These are phyloP conservation scores for Myxozyma neotropica DNA, from an alignment of 805 yeast genomes.

Conservation along the genomic window DNA sequence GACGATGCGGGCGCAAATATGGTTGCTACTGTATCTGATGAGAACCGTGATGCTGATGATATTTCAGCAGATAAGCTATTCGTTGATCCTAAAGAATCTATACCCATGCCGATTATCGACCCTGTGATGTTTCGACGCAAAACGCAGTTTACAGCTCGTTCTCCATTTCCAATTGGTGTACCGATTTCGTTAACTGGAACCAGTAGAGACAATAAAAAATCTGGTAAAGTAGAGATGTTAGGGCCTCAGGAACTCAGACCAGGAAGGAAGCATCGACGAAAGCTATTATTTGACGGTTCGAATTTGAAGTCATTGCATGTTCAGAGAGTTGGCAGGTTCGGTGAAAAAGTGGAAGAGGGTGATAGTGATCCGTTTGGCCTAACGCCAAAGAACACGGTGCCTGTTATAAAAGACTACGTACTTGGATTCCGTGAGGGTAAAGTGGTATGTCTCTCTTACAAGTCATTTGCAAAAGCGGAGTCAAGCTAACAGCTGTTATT, in stretches of 20 bases:
- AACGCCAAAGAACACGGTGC: conserved; percentile 21
- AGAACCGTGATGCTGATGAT: neutral
- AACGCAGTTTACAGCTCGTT: conserved; percentile 16
- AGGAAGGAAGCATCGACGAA: conserved; percentile 15
- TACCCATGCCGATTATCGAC: neutral
- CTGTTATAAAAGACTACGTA: conserved; percentile 21
- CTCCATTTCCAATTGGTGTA: conserved; percentile 19
- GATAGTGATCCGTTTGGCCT: conserved; percentile 23
- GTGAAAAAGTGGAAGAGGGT: conserved; percentile 8
- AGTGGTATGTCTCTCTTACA: conserved; percentile 11
- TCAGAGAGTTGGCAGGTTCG: conserved; percentile 18
- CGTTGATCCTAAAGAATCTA: neutral
- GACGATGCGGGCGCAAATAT: neutral
- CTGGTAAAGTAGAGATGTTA: neutral
- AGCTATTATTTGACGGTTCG: conserved; percentile 17
- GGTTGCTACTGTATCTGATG: neutral
- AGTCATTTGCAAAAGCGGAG: neutral
- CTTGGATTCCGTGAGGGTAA: conserved; percentile 30
- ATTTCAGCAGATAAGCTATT: neutral
- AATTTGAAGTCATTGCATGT: conserved; percentile 24
- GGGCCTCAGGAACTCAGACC: neutral
- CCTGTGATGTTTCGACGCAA: conserved; percentile 12
- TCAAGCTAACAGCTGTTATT: neutral
- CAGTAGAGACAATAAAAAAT: neutral
- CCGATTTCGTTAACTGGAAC: neutral